Evolutionary conservation across 345 rosid genomes (phyloP).

Genomic region (Brassica nigra): DNA sequence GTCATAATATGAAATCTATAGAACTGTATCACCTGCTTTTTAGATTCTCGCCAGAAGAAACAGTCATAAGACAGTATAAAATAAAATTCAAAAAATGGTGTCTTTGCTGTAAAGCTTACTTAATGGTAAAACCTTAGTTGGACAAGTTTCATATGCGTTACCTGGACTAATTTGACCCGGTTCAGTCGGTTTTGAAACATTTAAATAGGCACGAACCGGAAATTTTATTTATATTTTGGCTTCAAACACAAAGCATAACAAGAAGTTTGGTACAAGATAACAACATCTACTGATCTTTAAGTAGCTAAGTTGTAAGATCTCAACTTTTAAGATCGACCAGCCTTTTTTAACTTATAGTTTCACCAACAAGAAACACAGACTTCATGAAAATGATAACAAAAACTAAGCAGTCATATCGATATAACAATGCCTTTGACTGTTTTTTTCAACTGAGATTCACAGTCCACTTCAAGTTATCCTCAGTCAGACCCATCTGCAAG

Average conservation of each 20-base stretch:
- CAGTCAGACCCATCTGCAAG: constrained; percentile 87
- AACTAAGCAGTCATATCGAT: constrained; percentile 8
- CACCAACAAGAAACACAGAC: not conserved
- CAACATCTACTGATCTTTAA: constrained; percentile 24
- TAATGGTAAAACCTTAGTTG: too few relatives aligned
- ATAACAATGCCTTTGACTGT: constrained; percentile 10
- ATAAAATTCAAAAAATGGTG: too few relatives aligned
- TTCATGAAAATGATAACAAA: not conserved
- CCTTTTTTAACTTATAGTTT: constrained; percentile 9
- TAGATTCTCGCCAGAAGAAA: too few relatives aligned
- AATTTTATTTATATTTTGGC: not conserved
- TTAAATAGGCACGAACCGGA: not conserved
- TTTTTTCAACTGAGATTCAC: constrained; percentile 49
- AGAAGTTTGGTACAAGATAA: not conserved
- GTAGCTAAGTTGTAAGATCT: constrained; percentile 12
- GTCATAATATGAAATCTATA: too few relatives aligned
- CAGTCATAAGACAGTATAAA: too few relatives aligned
- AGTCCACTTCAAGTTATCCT: constrained; percentile 90
- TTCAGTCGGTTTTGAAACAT: not conserved
- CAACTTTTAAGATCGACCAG: not conserved
- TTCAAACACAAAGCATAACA: not conserved
- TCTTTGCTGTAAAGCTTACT: too few relatives aligned
- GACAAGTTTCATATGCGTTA: too few relatives aligned
- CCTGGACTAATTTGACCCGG: not conserved
- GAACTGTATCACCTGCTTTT: too few relatives aligned